Conservation (phyloP, 129 eudicot genomes). For the Mikania micrantha region DNA sequence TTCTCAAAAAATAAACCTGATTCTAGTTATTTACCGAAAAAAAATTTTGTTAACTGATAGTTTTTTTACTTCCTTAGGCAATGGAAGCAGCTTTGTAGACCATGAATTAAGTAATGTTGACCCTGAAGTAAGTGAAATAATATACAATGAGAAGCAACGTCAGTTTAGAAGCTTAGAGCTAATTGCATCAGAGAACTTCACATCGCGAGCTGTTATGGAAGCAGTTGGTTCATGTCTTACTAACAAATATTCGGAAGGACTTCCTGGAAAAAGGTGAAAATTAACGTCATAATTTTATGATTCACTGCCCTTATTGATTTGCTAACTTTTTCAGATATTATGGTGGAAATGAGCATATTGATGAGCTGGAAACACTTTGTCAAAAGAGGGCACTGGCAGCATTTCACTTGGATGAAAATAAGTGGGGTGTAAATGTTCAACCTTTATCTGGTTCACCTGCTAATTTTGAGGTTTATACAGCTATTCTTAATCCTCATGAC, state of each 20-base stretch:
- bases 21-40: neutral
- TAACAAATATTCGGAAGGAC: slow-evolving; percentile 93
- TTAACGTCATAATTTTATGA: neutral
- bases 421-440: slow-evolving; percentile 98
- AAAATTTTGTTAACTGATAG: neutral
- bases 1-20: neutral
- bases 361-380: slow-evolving; percentile 83
- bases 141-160: slow-evolving; percentile 76
- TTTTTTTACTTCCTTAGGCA: slow-evolving; percentile 25
- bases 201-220: slow-evolving; percentile 97
- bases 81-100: slow-evolving; percentile 58
- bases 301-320: neutral
- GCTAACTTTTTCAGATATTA: slow-evolving; percentile 52
- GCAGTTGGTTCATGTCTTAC: slow-evolving; percentile 98
- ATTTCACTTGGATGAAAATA: slow-evolving; percentile 65
- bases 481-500: slow-evolving; percentile 84
- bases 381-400: slow-evolving; percentile 90
- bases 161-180: slow-evolving; percentile 85
- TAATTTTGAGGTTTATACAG: slow-evolving; percentile 94
- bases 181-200: slow-evolving; percentile 96
- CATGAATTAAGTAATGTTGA: slow-evolving; percentile 57
- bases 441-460: slow-evolving; percentile 97
- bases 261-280: slow-evolving; percentile 87
- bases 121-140: slow-evolving; percentile 70
- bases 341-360: slow-evolving; percentile 97